These are phyloP conservation scores for Colletotrichum sojae DNA, from an alignment of 2,329 filamentous ascomycete species.

Conservation along the genomic window DNA sequence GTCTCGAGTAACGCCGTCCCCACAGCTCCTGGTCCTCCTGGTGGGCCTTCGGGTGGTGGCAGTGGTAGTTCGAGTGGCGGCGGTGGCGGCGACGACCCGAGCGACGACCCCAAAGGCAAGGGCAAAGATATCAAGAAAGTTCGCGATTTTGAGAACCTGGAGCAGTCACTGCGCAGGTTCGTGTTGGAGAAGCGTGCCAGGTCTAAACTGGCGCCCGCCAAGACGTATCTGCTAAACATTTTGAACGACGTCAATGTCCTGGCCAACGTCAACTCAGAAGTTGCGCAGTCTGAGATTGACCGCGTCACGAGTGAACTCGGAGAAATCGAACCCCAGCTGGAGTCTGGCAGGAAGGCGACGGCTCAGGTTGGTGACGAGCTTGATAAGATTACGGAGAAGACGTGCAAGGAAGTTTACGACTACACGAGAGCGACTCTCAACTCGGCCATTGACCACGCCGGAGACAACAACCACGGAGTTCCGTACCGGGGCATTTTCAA, in stretches of 20 bases:
- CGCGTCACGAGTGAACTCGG: conserved; percentile 85
- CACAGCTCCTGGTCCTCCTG: conserved; percentile 71
- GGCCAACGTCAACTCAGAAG: conserved; percentile 88
- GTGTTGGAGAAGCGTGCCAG: conserved; percentile 95
- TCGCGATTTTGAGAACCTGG: conserved; percentile 89
- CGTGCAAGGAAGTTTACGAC: conserved; percentile 87
- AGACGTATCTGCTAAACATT: conserved; percentile 95
- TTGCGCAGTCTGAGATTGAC: conserved; percentile 87
- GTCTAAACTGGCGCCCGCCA: conserved; percentile 95
- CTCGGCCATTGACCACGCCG: conserved; percentile 81
- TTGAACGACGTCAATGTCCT: conserved; percentile 88
- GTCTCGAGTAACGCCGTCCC: conserved; percentile 98
- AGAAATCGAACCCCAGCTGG: conserved; percentile 87
- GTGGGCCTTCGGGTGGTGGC: conserved; percentile 69
- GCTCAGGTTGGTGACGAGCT: conserved; percentile 85
- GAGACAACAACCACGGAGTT: conserved; percentile 83
- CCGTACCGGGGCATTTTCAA: conserved; percentile 88
- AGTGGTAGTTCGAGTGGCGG: conserved; percentile 68
- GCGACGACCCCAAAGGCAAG: conserved; percentile 78
- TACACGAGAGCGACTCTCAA: conserved; percentile 83
- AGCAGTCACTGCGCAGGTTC: conserved; percentile 90
- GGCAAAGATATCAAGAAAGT: conserved; percentile 91
- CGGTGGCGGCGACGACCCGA: conserved; percentile 68
- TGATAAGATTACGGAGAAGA: conserved; percentile 85
- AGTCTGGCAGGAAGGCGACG: conserved; percentile 85